Base-by-base conservation (phyloP, 805 yeast species). In the Pichia gijzeniarum region DNA sequence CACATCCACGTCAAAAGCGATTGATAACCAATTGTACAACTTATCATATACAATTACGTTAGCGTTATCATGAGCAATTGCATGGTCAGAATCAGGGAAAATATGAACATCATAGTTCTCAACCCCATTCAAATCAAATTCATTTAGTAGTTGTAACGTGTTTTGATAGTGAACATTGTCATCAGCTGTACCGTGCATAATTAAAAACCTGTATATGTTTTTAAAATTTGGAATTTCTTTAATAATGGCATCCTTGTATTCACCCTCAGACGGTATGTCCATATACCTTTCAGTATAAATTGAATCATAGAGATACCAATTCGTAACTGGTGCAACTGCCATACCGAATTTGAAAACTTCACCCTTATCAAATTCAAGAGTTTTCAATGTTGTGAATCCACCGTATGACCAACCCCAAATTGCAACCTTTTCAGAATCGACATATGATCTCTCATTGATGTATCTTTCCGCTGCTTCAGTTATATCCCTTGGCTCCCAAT, bases 341-440 rank as follows among this genome's bases (percentile, higher is more conserved):
- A 83, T 77, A 8, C 91, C 93, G 57, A 74, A 85, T 49, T 80
- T 79, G 68, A 85, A 85, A 0, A 73, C 71, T 8, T 74, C 62
- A 5, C 85, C 81, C 13, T 61, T 56, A 57, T 85, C 95, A 40
- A 67, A 70, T 60, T 85, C 95, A 30, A 85, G 59, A 0, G 90
- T 82, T 59, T 85, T 85, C 43, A 85, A 63, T 0, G 91, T 80
- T 8, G 82, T 70, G 57, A 81, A 85, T 1, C 91, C 95, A 45
- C 95, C 95, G 61, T 84, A 85, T 0, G 90, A 82, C 90, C 93
- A 85, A 14, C 95, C 95, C 90, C 93, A 85, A 33, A 85, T 72
- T 0, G 88, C 86, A 4, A 82, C 76, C 46, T 68, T 68, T 1
- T 71, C 67, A 3, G 54, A 53, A 57, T 84, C 82, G 17, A 85